Evolutionary conservation across 768 basidiomycete species (phyloP).

Genomic region (Rhizopogon salebrosus): DNA sequence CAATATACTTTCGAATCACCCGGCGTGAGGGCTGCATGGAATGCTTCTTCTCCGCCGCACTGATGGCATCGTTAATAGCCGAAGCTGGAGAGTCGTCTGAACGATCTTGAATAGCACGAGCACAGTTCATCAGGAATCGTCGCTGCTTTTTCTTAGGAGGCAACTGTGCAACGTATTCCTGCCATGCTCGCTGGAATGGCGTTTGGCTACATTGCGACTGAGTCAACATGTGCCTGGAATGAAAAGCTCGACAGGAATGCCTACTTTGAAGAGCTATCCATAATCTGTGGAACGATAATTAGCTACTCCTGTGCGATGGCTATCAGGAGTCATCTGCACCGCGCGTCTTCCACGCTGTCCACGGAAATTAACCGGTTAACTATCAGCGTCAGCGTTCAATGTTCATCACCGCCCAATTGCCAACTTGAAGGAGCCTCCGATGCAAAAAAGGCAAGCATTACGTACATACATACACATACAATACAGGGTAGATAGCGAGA

Average conservation of each 20-base stretch:
- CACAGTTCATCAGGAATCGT: neutral
- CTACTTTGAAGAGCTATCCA: neutral
- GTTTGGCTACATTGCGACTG: neutral
- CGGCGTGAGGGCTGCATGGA: neutral
- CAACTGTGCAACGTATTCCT: neutral
- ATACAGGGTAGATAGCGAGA: neutral
- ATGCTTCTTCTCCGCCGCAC: neutral
- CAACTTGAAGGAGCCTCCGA: no score
- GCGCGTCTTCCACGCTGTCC: no score
- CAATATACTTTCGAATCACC: neutral
- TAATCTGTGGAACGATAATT: neutral
- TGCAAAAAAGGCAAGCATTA: neutral
- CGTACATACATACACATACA: neutral
- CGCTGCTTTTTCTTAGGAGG: neutral
- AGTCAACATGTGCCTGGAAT: neutral
- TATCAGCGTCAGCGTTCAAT: neutral
- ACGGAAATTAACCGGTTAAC: no score
- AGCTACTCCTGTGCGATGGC: neutral
- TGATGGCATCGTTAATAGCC: neutral
- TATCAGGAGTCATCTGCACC: neutral
- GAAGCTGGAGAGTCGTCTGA: neutral
- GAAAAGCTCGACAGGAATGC: neutral
- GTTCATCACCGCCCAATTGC: neutral
- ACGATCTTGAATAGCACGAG: neutral
- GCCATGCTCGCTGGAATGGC: neutral